Evolutionary conservation across 805 yeast genomes (phyloP), one percentile per base, ranked within the genome.

Genomic region (Yarrowia keelungensis): DNA sequence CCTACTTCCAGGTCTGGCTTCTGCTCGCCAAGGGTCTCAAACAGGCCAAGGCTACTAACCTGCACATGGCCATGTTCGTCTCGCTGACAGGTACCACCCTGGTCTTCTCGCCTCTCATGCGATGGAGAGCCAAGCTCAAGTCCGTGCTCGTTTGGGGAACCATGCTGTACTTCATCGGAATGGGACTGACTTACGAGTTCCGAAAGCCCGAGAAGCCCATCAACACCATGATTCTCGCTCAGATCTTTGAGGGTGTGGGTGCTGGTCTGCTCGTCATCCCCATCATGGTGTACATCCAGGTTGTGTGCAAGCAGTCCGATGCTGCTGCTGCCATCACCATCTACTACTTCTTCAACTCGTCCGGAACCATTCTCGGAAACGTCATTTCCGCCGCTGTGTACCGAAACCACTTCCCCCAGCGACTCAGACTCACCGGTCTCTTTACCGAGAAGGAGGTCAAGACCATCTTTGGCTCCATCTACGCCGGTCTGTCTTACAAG

Each of bases 331-430:
- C 69, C 2, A 69, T 68, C 36, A 54, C 69, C 16, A 22, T 65
- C 39, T 69, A 65, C 45, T 39, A 65, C 51, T 53, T 68, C 9
- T 69, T 54, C 51, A 46, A 54, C 14, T 42, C 70, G 10, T 1
- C 61, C 15, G 70, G 70, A 5, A 59, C 68, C 14, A 59, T 69
- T 39, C 54, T 69, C 16, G 70, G 69, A 4, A 59, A 69, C 45
- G 69, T 61, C n/a, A 65, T 69, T 35, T 65, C 69, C 8, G 70
- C 69, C 10, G 51, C 68, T 8, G 69, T 69, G 14, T 69, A 69
- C 56, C 8, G 69, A 54, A 45, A 41, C 47, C 56, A 65, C 36
- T 65, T 65, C 22, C 50, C 66, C 11, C 8, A 32, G 2, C 67
- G 26, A 15, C 66, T 69, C 1, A 19, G 41, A 8, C 35, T 42